A percentile compares a stretch with the other conserved stretches of the same genome.
Conservation (phyloP, 2,329 filamentous ascomycete species). For the Geosmithia putterillii region DNA sequence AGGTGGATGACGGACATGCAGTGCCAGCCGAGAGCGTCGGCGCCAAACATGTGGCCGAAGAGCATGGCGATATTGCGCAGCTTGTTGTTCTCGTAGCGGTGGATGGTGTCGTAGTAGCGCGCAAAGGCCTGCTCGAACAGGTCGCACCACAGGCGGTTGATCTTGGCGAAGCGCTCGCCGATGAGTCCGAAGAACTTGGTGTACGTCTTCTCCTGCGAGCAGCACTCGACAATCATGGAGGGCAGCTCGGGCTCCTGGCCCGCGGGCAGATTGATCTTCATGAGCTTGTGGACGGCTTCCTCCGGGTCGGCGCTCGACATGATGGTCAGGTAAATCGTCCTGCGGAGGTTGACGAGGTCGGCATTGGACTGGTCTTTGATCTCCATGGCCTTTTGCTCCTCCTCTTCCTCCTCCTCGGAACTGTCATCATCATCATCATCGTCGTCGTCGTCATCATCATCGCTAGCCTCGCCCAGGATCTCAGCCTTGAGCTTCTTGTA, state of each 20-base stretch:
- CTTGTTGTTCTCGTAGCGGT: slow-evolving; percentile 91
- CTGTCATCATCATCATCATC: slow-evolving; percentile 48
- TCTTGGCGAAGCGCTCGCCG: slow-evolving; percentile 87
- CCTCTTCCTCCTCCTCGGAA: slow-evolving; percentile 57
- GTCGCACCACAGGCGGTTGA: slow-evolving; percentile 89
- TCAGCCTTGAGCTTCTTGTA: slow-evolving; percentile 88
- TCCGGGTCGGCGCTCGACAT: slow-evolving; percentile 95
- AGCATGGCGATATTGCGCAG: slow-evolving; percentile 91
- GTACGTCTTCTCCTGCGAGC: slow-evolving; percentile 91
- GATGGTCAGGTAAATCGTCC: slow-evolving; percentile 94
- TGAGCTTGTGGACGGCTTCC: slow-evolving; percentile 93
- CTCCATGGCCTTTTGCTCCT: slow-evolving; percentile 74
- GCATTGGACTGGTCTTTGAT: slow-evolving; percentile 98
- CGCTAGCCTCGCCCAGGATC: slow-evolving; percentile 87
- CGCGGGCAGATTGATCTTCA: slow-evolving; percentile 79
- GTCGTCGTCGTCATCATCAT: slow-evolving; percentile 63
- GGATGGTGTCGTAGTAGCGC: slow-evolving; percentile 95
- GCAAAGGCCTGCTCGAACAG: slow-evolving; percentile 83
- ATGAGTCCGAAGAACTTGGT: slow-evolving; percentile 95
- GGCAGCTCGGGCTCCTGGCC: slow-evolving; percentile 84
- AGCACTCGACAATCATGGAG: slow-evolving; percentile 95
- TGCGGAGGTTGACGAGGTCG: slow-evolving; percentile 82
- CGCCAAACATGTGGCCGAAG: slow-evolving; percentile 82
- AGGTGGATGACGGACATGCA: slow-evolving; percentile 73
- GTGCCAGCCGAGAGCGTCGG: slow-evolving; percentile 88